Evolutionary conservation across 2,329 filamentous ascomycete genomes (phyloP), one percentile per base, ranked within the genome.

Genomic region (Claviceps sp.): DNA sequence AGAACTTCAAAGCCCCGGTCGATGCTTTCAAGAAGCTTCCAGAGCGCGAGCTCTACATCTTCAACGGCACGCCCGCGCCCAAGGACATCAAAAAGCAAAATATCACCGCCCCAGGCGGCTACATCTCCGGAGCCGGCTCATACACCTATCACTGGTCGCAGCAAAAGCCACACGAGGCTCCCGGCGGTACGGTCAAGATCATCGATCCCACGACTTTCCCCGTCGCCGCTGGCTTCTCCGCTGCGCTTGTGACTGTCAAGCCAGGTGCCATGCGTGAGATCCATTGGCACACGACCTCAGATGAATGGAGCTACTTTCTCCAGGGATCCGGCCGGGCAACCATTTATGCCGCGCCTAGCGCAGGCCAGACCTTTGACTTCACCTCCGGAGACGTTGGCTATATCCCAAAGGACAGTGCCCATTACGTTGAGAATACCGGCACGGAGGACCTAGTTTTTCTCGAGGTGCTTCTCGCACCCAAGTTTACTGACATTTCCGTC

Each of bases 211-310:
- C 64, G 0, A 78, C 72, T 1, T 83, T 83, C 64, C 80, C 80
- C 5, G 66, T 80, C 30, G 75, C 80, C 0, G 62, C 61, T 11
- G 71, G 69, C 52, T 80, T 82, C 61, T 76, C 78, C 3, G 73
- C 73, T 0, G 78, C 77, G 0, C 67, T 82, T 1, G 75, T 82
- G 10, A 77, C 73, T 2, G 67, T 82, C 37, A 68, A 80, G 57
- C 78, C 80, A 0, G 80, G 80, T n/a, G 79, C 78, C 1, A 78
- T 83, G 76, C 73, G 80, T 22, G 80, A 83, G 60, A 66, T 84
- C 44, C 80, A 83, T 66, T 83, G 80, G 79, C 79, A 83, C 65
- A 75, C 76, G 1, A 72, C 70, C 1, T 73, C 70, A 8, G 78
- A 82, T 60, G 79, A 82, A 62, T 82, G 79, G 79, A 72, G 72